Conservation (phyloP, 805 yeast species). For the Wickerhamomyces subpelliculosus region DNA sequence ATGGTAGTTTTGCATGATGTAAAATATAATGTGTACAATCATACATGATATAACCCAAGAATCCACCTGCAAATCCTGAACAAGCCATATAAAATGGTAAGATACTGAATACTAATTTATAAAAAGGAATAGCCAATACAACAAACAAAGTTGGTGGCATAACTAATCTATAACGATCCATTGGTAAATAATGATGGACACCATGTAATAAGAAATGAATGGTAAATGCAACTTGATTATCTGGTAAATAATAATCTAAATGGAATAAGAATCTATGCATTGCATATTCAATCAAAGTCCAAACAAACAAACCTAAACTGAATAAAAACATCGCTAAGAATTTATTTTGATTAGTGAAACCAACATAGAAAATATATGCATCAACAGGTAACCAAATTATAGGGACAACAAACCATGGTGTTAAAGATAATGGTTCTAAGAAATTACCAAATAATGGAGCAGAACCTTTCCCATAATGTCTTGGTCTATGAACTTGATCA, state of each 20-base stretch:
- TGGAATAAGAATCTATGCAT: slow-evolving; percentile 93
- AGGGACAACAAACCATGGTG: slow-evolving; percentile 96
- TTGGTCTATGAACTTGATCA: slow-evolving; percentile 95
- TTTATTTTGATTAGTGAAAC: slow-evolving; percentile 41
- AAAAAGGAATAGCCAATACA: slow-evolving; percentile 71
- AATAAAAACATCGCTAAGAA: slow-evolving; percentile 50
- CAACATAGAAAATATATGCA: slow-evolving; percentile 51
- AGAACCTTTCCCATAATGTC: slow-evolving; percentile 96
- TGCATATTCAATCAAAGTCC: slow-evolving; percentile 89
- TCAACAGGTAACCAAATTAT: slow-evolving; percentile 81
- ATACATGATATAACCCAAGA: slow-evolving; percentile 86
- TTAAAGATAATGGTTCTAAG: slow-evolving; percentile 82
- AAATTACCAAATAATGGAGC: slow-evolving; percentile 95
- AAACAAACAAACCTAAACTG: slow-evolving; percentile 75
- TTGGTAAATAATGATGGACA: slow-evolving; percentile 93
- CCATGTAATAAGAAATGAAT: slow-evolving; percentile 92
- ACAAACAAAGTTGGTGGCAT: slow-evolving; percentile 91
- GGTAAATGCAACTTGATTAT: slow-evolving; percentile 64
- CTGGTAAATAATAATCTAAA: slow-evolving; percentile 81
- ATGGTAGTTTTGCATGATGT: slow-evolving; percentile 83
- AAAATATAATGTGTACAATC: slow-evolving; percentile 92
- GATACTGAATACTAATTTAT: slow-evolving; percentile 63
- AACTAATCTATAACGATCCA: slow-evolving; percentile 90
- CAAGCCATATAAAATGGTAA: slow-evolving; percentile 83
- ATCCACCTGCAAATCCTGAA: slow-evolving; percentile 93